Percentiles rank a stretch among this genome's conserved stretches.
Evolutionary conservation across 768 basidiomycete species (phyloP).

Genomic region (Lactarius deliciosus): DNA sequence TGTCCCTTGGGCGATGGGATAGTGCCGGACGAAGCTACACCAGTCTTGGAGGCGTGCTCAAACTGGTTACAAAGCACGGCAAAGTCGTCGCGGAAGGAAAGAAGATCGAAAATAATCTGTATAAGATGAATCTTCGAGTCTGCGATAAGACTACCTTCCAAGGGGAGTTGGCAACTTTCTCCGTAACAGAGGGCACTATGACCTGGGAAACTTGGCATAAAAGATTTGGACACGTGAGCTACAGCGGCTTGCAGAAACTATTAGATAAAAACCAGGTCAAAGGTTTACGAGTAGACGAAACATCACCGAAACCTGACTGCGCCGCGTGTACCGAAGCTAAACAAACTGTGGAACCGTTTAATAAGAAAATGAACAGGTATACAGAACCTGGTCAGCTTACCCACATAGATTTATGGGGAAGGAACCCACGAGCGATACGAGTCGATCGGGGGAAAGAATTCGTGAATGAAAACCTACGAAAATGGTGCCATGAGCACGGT

Average conservation of each 20-base stretch:
- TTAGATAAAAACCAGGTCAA: no score
- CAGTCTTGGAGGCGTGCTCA: no score
- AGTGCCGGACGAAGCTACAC: no score
- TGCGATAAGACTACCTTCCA: no score
- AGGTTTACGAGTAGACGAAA: not conserved
- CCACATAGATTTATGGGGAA: not conserved
- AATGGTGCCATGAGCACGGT: not conserved
- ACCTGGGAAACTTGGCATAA: not conserved
- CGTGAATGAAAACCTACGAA: not conserved
- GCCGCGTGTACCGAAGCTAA: not conserved
- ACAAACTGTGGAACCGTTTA: not conserved
- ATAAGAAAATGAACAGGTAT: not conserved
- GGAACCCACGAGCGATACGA: fast-evolving
- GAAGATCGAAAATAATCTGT: not conserved
- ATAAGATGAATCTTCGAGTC: not conserved
- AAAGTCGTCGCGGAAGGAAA: not conserved
- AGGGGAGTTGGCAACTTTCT: no score
- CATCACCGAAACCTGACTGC: not conserved
- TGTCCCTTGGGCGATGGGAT: no score
- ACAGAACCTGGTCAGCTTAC: not conserved
- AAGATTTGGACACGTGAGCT: not conserved
- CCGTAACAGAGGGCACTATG: no score
- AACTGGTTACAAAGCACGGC: no score
- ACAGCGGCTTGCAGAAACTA: not conserved
- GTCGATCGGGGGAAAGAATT: not conserved